phyloP scores from a whole-genome alignment of 2,329 filamentous ascomycete species.

The Pestalotiopsis sp. region DNA sequence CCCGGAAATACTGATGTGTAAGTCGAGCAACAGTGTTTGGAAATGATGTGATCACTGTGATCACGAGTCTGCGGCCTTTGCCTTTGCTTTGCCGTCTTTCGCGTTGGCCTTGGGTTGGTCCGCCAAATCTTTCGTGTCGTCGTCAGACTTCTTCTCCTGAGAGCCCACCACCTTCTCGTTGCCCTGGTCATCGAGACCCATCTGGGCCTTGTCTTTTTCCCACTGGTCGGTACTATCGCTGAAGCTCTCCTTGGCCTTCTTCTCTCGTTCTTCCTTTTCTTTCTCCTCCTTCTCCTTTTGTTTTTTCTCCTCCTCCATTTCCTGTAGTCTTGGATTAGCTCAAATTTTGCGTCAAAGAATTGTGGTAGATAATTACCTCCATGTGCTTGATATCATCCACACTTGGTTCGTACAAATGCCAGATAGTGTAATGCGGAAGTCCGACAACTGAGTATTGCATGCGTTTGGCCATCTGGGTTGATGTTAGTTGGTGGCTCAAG shows the following conservation, averaged over 20 bases:
- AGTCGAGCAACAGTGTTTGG: neutral
- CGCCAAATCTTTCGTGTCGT: conserved; percentile 11
- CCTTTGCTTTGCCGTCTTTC: conserved; percentile 5
- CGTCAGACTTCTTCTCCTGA: conserved; percentile 18
- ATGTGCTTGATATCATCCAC: conserved; percentile 97
- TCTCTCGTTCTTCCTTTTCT: conserved; percentile 70
- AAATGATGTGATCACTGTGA: neutral
- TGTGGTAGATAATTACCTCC: conserved; percentile 61
- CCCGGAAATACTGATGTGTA: neutral
- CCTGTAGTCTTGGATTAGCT: conserved; percentile 46
- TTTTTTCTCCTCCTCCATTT: conserved; percentile 89
- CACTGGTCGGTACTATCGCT: conserved; percentile 77
- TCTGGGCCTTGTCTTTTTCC: conserved; percentile 85
- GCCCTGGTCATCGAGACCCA: conserved; percentile 68
- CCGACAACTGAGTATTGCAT: conserved; percentile 97
- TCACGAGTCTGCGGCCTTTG: conserved; percentile 10
- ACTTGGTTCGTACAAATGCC: conserved; percentile 99
- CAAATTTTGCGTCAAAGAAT: conserved; percentile 21
- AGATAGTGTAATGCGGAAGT: conserved; percentile 96
- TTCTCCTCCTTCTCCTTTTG: conserved; percentile 80
- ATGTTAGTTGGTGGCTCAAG: conserved; percentile 14
- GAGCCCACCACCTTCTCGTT: conserved; percentile 43
- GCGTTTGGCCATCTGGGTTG: conserved; percentile 83
- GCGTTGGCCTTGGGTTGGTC: conserved; percentile 22
- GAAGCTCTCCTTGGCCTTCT: conserved; percentile 82